Conservation (phyloP, 139 green algal species). For the Chlorella sp. region DNA sequence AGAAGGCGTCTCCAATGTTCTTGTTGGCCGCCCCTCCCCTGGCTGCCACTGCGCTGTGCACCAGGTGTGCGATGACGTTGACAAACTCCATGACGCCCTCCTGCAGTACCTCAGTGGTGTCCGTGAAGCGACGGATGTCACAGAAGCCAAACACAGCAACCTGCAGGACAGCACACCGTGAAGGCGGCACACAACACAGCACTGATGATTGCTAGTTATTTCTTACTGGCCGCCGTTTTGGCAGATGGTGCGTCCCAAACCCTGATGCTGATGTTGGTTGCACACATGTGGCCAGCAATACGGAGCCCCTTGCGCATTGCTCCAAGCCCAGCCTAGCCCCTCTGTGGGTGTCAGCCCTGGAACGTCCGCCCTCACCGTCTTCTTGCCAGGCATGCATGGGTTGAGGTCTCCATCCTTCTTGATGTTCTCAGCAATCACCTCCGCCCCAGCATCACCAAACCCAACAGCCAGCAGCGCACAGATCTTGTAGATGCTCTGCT, state of each 20-base stretch:
- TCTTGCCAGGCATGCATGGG: constrained; percentile 83
- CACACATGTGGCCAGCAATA: too few relatives aligned
- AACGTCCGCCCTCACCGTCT: too few relatives aligned
- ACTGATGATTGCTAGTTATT: too few relatives aligned
- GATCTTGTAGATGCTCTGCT: constrained; percentile 84
- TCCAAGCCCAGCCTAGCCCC: too few relatives aligned
- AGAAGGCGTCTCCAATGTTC: constrained; percentile 96
- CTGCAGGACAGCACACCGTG: too few relatives aligned
- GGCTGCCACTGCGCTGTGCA: constrained; percentile 81
- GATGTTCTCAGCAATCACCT: constrained; percentile 96
- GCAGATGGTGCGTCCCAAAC: too few relatives aligned
- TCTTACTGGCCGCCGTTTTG: too few relatives aligned
- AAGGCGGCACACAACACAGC: too few relatives aligned
- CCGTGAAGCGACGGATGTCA: constrained; percentile 95
- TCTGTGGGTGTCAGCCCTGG: too few relatives aligned
- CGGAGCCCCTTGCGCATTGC: too few relatives aligned
- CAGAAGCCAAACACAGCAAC: constrained; percentile 98
- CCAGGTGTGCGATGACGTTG: constrained; percentile 90
- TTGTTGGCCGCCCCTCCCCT: constrained; percentile 96
- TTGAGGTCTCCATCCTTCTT: constrained; percentile 83
- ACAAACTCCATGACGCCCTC: constrained; percentile 98
- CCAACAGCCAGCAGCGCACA: constrained; percentile 84
- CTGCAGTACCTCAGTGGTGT: constrained; percentile 90
- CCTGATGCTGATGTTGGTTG: too few relatives aligned
- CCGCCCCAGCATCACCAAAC: constrained; percentile 87